phyloP scores from a whole-genome alignment of 2,329 filamentous ascomycete genomes.

The Septoria linicola region DNA sequence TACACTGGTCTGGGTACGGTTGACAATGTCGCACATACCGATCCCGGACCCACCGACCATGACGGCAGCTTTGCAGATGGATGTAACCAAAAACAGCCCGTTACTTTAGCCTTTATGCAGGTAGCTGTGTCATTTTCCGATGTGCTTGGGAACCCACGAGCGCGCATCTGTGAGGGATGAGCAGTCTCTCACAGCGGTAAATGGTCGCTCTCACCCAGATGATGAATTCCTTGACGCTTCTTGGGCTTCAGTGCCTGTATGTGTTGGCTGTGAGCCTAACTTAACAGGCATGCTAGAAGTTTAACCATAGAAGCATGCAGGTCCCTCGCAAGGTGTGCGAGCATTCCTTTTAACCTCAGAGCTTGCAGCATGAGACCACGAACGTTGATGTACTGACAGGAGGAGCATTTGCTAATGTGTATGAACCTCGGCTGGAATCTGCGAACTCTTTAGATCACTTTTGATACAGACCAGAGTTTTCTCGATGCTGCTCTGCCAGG shows the following conservation, averaged over 20 bases:
- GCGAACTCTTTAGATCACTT: conserved; percentile 7
- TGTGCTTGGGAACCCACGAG: background rate
- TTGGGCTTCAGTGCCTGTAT: no score
- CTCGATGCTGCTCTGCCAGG: background rate
- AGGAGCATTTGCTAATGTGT: conserved; percentile 3
- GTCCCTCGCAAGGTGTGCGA: background rate
- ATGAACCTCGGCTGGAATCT: conserved; percentile 16
- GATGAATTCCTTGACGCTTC: no score
- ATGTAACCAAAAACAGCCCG: background rate
- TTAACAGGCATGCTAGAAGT: no score
- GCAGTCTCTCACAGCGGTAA: background rate
- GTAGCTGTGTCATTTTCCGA: conserved; percentile 13
- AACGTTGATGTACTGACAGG: background rate
- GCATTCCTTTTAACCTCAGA: background rate
- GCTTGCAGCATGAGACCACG: background rate
- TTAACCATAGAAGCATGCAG: background rate
- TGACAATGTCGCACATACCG: conserved; percentile 13
- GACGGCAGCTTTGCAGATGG: conserved; percentile 14
- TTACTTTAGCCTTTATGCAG: conserved; percentile 7
- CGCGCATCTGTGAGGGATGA: background rate
- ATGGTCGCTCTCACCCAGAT: no score
- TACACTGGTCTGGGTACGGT: conserved; percentile 10
- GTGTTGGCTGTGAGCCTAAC: no score
- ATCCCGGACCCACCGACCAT: conserved; percentile 8
- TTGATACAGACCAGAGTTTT: conserved; percentile 1